Conservation (phyloP, 768 basidiomycete species). For the Chiua virens region DNA sequence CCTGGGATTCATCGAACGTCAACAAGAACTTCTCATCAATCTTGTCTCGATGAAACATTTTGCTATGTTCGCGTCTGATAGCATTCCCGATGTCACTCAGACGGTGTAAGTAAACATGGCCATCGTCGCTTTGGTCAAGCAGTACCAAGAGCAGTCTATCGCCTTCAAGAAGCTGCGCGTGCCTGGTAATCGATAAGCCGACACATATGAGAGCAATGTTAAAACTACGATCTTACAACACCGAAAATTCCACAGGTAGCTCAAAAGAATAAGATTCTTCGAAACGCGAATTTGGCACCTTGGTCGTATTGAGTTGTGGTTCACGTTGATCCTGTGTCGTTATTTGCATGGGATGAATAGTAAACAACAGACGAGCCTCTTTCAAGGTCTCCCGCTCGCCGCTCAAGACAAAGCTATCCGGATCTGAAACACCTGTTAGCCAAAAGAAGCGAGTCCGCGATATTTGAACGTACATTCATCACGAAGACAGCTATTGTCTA, state of each 20-base stretch:
- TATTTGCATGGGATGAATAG: conserved; percentile 29
- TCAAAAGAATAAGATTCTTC: conserved; percentile 25
- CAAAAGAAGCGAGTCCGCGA: neutral
- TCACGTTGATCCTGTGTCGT: conserved; percentile 31
- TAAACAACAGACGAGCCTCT: conserved; percentile 22
- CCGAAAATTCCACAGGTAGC: conserved; percentile 19
- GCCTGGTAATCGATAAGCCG: conserved; percentile 18
- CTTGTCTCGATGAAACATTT: conserved; percentile 43
- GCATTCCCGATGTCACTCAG: conserved; percentile 34
- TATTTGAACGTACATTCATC: too few species aligned
- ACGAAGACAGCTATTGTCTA: too few species aligned
- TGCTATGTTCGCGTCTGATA: conserved; percentile 31
- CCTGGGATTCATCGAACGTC: conserved; percentile 52
- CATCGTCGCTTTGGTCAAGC: conserved; percentile 29
- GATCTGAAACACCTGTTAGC: conserved; percentile 8
- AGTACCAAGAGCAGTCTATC: conserved; percentile 42
- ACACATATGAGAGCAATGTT: neutral
- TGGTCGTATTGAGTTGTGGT: conserved; percentile 23
- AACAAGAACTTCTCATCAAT: conserved; percentile 46
- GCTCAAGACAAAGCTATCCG: conserved; percentile 14
- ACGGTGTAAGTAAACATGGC: conserved; percentile 40
- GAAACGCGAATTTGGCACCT: conserved; percentile 26
- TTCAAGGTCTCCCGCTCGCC: conserved; percentile 18
- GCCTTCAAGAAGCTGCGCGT: conserved; percentile 42
- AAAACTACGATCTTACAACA: conserved; percentile 19